Evolutionary conservation across 495 filamentous ascomycete genomes (phyloP).

Genomic region (Parmelia sp.): DNA sequence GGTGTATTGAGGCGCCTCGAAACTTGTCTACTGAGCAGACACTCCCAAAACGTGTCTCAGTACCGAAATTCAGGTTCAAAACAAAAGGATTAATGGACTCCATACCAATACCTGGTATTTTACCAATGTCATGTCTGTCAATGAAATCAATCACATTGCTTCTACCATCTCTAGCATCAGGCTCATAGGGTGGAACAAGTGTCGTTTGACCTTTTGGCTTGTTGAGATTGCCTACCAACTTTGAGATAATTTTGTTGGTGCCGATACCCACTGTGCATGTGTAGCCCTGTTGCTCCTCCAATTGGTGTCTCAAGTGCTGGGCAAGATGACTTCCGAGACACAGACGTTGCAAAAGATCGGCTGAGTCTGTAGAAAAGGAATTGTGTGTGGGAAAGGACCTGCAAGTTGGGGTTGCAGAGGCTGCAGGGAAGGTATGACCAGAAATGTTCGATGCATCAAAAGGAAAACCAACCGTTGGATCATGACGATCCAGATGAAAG

Average conservation of each 20-base stretch:
- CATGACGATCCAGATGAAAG: conserved; percentile 66
- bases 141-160: conserved; percentile 60
- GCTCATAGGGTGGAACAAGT: conserved; percentile 57
- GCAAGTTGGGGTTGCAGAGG: conserved; percentile 18
- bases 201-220: conserved; percentile 85
- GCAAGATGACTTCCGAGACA: conserved; percentile 71
- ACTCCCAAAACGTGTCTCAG: too few species aligned
- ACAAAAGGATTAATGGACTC: too few species aligned
- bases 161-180: conserved; percentile 18
- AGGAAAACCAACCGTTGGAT: conserved; percentile 72
- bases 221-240: conserved; percentile 75
- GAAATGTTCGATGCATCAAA: conserved; percentile 63
- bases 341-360: conserved; percentile 46
- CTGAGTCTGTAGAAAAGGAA: conserved; percentile 8
- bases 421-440: conserved; percentile 52
- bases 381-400: neutral
- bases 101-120: conserved; percentile 77
- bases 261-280: conserved; percentile 83
- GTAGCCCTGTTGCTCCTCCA: conserved; percentile 76
- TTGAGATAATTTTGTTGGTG: conserved; percentile 76
- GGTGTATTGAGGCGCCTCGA: too few species aligned
- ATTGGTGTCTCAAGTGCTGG: conserved; percentile 56
- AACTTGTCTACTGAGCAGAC: too few species aligned
- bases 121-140: conserved; percentile 68
- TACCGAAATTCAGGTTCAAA: too few species aligned